These are phyloP conservation scores for Chlamydomonas sp. DNA, from an alignment of 139 green algal species.

Conservation along the genomic window DNA sequence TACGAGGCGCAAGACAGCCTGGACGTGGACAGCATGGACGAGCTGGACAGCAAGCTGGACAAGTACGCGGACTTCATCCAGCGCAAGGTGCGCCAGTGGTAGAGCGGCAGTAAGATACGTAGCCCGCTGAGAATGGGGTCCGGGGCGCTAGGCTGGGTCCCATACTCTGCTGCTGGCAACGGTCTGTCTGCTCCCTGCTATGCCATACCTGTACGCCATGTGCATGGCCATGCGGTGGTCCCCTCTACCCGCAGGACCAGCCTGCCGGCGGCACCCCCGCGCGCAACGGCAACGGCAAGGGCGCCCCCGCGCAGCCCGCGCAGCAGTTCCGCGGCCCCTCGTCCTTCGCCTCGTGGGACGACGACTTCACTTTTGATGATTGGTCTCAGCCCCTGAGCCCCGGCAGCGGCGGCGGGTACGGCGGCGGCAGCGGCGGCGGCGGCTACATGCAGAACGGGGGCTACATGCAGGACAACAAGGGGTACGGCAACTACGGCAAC, in stretches of 20 bases:
- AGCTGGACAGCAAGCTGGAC: not conserved
- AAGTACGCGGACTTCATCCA: constrained; percentile 25
- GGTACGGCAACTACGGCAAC: too few species aligned
- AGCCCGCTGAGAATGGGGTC: too few species aligned
- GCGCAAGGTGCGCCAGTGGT: too few species aligned
- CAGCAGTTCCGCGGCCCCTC: not conserved
- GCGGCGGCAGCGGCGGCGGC: not conserved
- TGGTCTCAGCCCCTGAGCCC: not conserved
- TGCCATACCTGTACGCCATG: not conserved
- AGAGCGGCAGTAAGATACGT: too few species aligned
- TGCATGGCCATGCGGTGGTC: not conserved
- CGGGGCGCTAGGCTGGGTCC: too few species aligned
- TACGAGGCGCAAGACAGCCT: constrained; percentile 1
- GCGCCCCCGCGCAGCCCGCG: not conserved
- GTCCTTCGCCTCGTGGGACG: not conserved
- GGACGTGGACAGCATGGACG: constrained; percentile 9
- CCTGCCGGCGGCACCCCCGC: not conserved
- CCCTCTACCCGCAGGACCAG: not conserved
- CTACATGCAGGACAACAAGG: not conserved
- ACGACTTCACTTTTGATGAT: constrained; percentile 22
- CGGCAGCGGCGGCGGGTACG: not conserved
- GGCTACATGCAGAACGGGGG: not conserved
- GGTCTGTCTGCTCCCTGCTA: too few species aligned
- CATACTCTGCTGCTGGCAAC: too few species aligned
- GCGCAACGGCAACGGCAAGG: not conserved